A percentile compares a stretch with the other conserved stretches of the same genome.
These are phyloP conservation scores for Talaromyces sp. DNA, from an alignment of 2,329 filamentous ascomycete genomes.

Conservation along the genomic window DNA sequence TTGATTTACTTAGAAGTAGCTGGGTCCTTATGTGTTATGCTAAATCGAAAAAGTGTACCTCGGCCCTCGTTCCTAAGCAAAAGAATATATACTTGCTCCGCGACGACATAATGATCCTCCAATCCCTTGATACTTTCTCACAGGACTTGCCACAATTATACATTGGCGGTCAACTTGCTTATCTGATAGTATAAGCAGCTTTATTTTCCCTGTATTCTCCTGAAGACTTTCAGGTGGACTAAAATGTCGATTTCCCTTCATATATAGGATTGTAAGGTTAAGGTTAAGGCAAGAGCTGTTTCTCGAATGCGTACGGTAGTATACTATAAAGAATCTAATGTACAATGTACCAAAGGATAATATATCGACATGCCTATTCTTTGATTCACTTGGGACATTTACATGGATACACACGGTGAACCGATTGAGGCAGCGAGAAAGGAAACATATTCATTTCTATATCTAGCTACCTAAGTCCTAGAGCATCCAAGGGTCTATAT, in stretches of 20 bases:
- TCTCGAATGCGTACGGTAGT: not conserved
- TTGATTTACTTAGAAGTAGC: no score
- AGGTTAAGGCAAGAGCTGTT: not conserved
- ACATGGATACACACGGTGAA: not conserved
- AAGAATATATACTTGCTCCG: no score
- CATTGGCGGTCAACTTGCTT: no score
- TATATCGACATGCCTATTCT: not conserved
- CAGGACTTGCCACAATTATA: no score
- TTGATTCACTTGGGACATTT: not conserved
- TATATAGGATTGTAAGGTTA: not conserved
- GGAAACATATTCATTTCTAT: not conserved
- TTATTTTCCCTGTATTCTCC: not conserved
- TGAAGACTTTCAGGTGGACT: not conserved
- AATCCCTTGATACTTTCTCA: no score
- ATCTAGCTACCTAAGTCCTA: not conserved
- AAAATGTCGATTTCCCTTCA: no score
- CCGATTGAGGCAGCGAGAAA: not conserved
- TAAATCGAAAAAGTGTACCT: no score
- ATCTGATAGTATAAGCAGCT: no score
- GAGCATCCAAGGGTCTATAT: not conserved
- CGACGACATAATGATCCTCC: no score
- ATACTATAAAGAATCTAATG: not conserved
- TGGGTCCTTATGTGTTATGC: no score
- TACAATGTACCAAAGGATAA: not conserved
- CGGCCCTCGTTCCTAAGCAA: no score